These are phyloP conservation scores for Cercospora beticola DNA, from an alignment of 2,329 filamentous ascomycete species.

Conservation along the genomic window DNA sequence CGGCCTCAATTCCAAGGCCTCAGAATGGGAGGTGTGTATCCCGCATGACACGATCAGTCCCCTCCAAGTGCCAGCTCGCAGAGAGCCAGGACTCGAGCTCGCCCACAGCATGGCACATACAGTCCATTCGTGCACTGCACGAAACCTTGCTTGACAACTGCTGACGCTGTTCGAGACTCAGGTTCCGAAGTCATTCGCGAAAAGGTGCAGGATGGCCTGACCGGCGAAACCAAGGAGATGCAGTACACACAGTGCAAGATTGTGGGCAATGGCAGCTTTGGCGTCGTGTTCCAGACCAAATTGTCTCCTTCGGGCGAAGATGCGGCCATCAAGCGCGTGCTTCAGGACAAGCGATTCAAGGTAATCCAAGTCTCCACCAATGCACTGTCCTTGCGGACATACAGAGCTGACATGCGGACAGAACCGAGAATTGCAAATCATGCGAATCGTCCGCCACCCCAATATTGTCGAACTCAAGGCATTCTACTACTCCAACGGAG, in stretches of 20 bases:
- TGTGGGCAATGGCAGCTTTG: slow-evolving; percentile 97
- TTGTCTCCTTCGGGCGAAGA: slow-evolving; percentile 96
- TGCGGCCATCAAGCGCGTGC: slow-evolving; percentile 96
- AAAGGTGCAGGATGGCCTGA: slow-evolving; percentile 97
- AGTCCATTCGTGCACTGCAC: not conserved
- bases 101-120: not conserved
- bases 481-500: slow-evolving; percentile 99
- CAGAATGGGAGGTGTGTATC: slow-evolving; percentile 91
- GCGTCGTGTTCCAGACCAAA: slow-evolving; percentile 98
- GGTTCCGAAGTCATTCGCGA: slow-evolving; percentile 88
- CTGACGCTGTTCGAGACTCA: slow-evolving; percentile 9
- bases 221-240: slow-evolving; percentile 92
- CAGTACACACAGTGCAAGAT: slow-evolving; percentile 99
- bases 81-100: not conserved
- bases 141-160: not conserved
- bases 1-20: slow-evolving; percentile 83
- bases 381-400: not conserved
- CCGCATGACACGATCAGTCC: not conserved
- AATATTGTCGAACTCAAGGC: slow-evolving; percentile 99
- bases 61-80: not conserved
- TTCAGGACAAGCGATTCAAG: slow-evolving; percentile 99
- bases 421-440: slow-evolving; percentile 99
- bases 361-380: slow-evolving; percentile 47
- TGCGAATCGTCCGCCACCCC: slow-evolving; percentile 97
- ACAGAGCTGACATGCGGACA: slow-evolving; percentile 46